Percentiles rank a stretch among this genome's conserved stretches.
These are phyloP conservation scores for Chaetomiaceae sp. DNA, from an alignment of 2,329 filamentous ascomycete species.

Conservation along the genomic window DNA sequence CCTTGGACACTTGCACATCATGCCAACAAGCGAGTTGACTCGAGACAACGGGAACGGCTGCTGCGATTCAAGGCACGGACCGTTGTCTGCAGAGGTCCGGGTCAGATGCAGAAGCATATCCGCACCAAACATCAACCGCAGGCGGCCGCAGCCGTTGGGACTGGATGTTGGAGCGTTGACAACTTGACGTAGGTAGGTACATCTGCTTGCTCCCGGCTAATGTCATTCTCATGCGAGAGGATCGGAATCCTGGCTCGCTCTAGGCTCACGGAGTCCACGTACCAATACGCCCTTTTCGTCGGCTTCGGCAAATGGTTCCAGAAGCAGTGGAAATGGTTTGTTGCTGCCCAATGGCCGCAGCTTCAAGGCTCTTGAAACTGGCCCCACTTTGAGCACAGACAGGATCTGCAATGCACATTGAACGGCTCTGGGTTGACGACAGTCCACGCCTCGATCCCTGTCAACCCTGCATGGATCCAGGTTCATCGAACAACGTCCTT, in stretches of 20 bases:
- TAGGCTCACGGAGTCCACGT: not conserved
- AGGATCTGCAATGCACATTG: too few species aligned
- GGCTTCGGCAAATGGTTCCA: conserved; percentile 27
- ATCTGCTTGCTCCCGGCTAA: conserved; percentile 19
- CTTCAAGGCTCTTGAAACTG: conserved; percentile 17
- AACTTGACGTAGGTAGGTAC: conserved; percentile 1
- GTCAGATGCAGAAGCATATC: conserved; percentile 23
- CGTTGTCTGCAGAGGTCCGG: too few species aligned
- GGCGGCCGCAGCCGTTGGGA: too few species aligned
- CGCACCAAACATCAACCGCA: conserved; percentile 16
- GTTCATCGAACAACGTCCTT: conserved; percentile 29
- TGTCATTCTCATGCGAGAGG: conserved; percentile 20
- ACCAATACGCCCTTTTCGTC: conserved; percentile 11
- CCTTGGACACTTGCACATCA: too few species aligned
- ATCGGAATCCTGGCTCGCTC: too few species aligned
- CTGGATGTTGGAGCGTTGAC: conserved; percentile 3
- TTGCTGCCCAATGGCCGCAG: too few species aligned
- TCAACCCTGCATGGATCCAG: conserved; percentile 36
- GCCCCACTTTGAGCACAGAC: conserved; percentile 21
- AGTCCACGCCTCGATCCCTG: too few species aligned
- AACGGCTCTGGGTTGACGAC: too few species aligned
- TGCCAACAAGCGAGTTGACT: too few species aligned
- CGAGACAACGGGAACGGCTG: too few species aligned
- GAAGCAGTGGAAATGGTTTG: too few species aligned
- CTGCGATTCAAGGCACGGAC: too few species aligned